Conservation (phyloP, 345 rosid genomes). For the Bruguiera sexangula region DNA sequence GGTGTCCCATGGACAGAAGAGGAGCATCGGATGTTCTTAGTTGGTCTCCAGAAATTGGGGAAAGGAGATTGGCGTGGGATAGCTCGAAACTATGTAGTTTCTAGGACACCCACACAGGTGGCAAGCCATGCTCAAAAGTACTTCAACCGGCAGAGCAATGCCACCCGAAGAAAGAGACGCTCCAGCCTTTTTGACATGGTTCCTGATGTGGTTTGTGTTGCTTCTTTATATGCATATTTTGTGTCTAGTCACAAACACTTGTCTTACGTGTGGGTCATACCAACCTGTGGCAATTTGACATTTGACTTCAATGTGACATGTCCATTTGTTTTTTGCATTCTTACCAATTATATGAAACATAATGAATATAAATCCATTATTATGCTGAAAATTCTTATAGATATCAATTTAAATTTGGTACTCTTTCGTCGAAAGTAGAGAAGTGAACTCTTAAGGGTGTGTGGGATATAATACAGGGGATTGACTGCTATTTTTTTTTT, state of each 20-base stretch:
- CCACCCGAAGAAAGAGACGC: constrained; percentile 82
- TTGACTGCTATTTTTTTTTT: background rate
- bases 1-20: constrained; percentile 98
- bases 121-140: constrained; percentile 99
- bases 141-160: constrained; percentile 77
- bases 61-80: constrained; percentile 99
- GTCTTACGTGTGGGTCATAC: background rate
- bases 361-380: background rate
- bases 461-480: background rate
- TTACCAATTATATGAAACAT: background rate
- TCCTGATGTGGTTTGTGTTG: constrained; percentile 62
- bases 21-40: constrained; percentile 78
- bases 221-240: background rate
- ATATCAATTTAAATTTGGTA: background rate
- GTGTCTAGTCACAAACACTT: background rate
- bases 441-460: background rate
- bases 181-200: constrained; percentile 97
- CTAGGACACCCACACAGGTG: constrained; percentile 95
- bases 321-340: background rate
- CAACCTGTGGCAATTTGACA: background rate
- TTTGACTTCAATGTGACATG: background rate
- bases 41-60: constrained; percentile 88
- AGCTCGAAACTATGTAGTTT: constrained; percentile 69
- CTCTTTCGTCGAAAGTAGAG: background rate
- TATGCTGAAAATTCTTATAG: background rate